These are phyloP conservation scores for Rosa chinensis DNA, from an alignment of 306 rosid species.

Conservation along the genomic window DNA sequence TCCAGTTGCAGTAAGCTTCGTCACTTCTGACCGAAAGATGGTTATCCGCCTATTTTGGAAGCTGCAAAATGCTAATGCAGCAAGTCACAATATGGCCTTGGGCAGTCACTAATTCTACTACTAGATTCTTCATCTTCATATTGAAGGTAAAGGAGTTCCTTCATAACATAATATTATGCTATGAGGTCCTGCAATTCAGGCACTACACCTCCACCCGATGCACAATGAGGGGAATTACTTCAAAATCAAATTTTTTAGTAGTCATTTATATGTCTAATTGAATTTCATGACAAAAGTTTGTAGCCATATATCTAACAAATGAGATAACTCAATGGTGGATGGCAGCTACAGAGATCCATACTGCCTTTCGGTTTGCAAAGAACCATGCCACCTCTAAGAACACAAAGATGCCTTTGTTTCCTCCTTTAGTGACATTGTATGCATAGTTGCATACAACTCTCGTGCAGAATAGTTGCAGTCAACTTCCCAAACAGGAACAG, in stretches of 20 bases:
- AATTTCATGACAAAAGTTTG: not conserved
- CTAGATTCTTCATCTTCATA: not conserved
- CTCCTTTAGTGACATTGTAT: not conserved
- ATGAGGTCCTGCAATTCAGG: not conserved
- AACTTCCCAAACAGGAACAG: not conserved
- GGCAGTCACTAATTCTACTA: not conserved
- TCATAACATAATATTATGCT: not conserved
- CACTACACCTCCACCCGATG: not conserved
- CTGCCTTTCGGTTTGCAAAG: not conserved
- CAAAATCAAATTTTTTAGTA: not conserved
- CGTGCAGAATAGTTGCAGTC: not conserved
- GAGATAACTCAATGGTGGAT: not conserved
- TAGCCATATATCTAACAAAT: not conserved
- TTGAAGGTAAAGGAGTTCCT: not conserved
- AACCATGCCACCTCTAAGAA: not conserved
- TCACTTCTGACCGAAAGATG: not conserved
- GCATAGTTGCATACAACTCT: not conserved
- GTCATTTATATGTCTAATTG: not conserved
- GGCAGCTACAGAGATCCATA: not conserved
- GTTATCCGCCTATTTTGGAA: not conserved
- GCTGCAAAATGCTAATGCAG: not conserved
- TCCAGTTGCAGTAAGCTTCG: not conserved
- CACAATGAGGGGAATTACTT: not conserved
- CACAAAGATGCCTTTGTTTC: not conserved
- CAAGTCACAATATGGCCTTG: not conserved